Conservation (phyloP, 2,329 filamentous ascomycete genomes). For the Xylaria sp. region DNA sequence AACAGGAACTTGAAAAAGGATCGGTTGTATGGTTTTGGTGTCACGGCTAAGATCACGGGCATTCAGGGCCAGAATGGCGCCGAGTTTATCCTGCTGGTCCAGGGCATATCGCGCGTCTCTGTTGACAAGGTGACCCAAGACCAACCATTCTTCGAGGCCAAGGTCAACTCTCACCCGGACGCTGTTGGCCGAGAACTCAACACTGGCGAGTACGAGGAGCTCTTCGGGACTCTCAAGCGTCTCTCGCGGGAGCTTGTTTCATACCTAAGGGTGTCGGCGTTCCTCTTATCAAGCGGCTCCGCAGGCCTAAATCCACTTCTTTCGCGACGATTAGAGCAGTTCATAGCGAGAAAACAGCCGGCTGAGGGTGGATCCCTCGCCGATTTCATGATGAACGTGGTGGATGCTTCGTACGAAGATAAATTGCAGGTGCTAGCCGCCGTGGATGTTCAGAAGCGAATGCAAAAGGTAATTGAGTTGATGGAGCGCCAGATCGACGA, state of each 20-base stretch:
- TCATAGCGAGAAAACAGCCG: constrained; percentile 84
- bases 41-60: constrained; percentile 80
- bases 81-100: constrained; percentile 86
- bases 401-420: constrained; percentile 89
- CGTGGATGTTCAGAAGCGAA: constrained; percentile 78
- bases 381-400: constrained; percentile 96
- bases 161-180: constrained; percentile 63
- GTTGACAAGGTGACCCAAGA: constrained; percentile 81
- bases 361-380: constrained; percentile 86
- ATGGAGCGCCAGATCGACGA: constrained; percentile 82
- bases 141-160: constrained; percentile 86
- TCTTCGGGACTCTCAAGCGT: constrained; percentile 84
- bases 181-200: constrained; percentile 42
- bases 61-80: constrained; percentile 79
- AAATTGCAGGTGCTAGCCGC: constrained; percentile 89
- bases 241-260: constrained; percentile 87
- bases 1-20: constrained; percentile 70
- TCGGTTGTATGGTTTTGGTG: constrained; percentile 86
- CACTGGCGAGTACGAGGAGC: constrained; percentile 58
- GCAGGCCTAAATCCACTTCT: constrained; percentile 83
- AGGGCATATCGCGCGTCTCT: constrained; percentile 82
- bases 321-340: constrained; percentile 85
- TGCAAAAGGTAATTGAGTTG: constrained; percentile 85
- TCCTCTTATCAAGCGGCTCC: constrained; percentile 75
- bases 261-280: constrained; percentile 83